Evolutionary conservation across 129 eudicot genomes (phyloP).

Genomic region (Lactuca sativa): DNA sequence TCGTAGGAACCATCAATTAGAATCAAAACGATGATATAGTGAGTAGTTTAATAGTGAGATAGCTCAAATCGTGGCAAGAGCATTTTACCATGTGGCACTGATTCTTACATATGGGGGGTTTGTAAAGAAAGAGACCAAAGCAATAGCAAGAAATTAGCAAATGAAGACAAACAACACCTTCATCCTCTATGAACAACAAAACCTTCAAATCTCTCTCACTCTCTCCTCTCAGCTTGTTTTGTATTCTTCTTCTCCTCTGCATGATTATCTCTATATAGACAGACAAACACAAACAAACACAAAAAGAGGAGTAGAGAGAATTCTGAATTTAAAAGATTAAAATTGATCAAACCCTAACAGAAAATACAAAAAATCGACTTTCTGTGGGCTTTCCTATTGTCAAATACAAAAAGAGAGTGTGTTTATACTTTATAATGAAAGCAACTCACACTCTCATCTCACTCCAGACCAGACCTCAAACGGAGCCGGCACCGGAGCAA

Average conservation of each 20-base stretch:
- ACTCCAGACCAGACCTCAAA: not conserved
- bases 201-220: conserved; percentile 18
- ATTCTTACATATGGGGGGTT: conserved; percentile 24
- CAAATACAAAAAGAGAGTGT: not conserved
- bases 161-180: conserved; percentile 33
- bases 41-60: conserved; percentile 12
- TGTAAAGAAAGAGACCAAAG: conserved; percentile 13
- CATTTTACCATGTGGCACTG: conserved; percentile 33
- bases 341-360: conserved; percentile 29
- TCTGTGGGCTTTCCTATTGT: conserved; percentile 20
- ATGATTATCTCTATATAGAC: conserved; percentile 24
- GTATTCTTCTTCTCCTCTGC: conserved; percentile 23
- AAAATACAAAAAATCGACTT: conserved; percentile 25
- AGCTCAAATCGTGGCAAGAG: conserved; percentile 28
- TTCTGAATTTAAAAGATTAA: conserved; percentile 5
- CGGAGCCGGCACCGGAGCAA: conserved; percentile 14
- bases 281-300: conserved; percentile 12
- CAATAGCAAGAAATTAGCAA: conserved; percentile 10
- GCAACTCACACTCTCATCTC: conserved; percentile 19
- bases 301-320: not conserved
- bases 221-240: conserved; percentile 24
- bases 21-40: conserved; percentile 8
- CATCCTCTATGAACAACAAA: conserved; percentile 16
- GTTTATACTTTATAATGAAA: conserved; percentile 7
- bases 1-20: not conserved